phyloP scores from a whole-genome alignment of 2,329 filamentous ascomycete genomes.

The Colletotrichum higginsianum region DNA sequence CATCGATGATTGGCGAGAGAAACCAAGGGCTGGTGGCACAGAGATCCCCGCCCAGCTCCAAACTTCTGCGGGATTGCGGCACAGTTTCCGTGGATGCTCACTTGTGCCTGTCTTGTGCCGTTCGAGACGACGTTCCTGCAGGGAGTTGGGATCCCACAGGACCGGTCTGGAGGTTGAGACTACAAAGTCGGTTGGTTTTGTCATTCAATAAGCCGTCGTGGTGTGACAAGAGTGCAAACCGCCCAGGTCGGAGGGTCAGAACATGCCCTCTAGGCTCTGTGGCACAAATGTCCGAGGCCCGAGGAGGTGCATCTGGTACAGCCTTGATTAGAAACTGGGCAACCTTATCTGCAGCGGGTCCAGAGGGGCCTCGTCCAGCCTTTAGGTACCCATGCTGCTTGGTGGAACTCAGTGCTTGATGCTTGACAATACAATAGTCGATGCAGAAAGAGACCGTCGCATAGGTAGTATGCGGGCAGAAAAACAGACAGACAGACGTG shows the following conservation, averaged over 20 bases:
- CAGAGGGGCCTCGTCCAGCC: constrained; percentile 2
- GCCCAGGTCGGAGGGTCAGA: constrained; percentile 7
- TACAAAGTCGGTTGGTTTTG: constrained; percentile 17
- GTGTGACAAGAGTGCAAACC: constrained; percentile 13
- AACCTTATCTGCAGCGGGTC: constrained; percentile 34
- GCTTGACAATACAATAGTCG: not conserved
- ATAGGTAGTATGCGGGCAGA: not conserved
- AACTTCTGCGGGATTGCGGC: constrained; percentile 32
- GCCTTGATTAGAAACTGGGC: constrained; percentile 28
- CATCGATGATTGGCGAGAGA: constrained; percentile 25
- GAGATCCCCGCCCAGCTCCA: constrained; percentile 23
- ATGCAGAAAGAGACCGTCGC: not conserved
- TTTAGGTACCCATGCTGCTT: not conserved
- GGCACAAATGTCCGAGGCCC: constrained; percentile 14
- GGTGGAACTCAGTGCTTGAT: constrained; percentile 1
- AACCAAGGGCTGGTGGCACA: constrained; percentile 31
- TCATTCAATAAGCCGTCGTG: constrained; percentile 33
- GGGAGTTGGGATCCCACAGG: constrained; percentile 14
- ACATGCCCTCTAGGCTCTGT: constrained; percentile 14
- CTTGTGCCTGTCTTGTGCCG: not conserved
- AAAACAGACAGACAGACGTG: not conserved
- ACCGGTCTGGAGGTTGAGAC: constrained; percentile 3
- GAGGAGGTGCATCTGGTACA: constrained; percentile 21
- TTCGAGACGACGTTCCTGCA: constrained; percentile 27
- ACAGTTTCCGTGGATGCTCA: constrained; percentile 25